These are phyloP conservation scores for Dioscorea cayenensis DNA, from an alignment of 116 monocot species.

Conservation along the genomic window DNA sequence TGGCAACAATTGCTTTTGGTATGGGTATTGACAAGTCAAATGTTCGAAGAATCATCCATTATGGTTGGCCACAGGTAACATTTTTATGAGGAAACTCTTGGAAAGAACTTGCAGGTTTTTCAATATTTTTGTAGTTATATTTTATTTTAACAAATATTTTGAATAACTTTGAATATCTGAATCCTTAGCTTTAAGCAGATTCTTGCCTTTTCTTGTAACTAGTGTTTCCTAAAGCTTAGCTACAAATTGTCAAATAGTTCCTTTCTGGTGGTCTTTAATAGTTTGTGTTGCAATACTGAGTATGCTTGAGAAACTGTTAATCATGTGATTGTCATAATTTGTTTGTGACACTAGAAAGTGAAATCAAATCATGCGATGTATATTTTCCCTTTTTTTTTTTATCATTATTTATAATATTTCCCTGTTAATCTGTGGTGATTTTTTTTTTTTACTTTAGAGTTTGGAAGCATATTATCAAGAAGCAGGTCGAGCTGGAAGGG, in stretches of 20 bases:
- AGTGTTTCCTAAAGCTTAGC: too few species aligned
- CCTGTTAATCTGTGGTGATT: constrained; percentile 1
- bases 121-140: background rate
- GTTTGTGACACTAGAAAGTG: background rate
- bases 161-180: too few species aligned
- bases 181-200: too few species aligned
- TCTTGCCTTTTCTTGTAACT: too few species aligned
- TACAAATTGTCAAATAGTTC: too few species aligned
- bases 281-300: too few species aligned
- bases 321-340: too few species aligned
- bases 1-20: constrained; percentile 98
- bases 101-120: background rate
- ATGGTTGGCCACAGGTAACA: constrained; percentile 97
- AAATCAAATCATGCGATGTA: background rate
- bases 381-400: background rate
- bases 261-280: too few species aligned
- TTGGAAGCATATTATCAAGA: constrained; percentile 99
- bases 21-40: constrained; percentile 99
- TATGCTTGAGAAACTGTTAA: too few species aligned
- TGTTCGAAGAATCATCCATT: constrained; percentile 97
- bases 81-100: background rate
- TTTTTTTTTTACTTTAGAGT: constrained; percentile 47
- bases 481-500: constrained; percentile 98
- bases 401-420: background rate
- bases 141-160: background rate